Conservation (phyloP, 148 eudicot genomes). For the Silene uniflora region DNA sequence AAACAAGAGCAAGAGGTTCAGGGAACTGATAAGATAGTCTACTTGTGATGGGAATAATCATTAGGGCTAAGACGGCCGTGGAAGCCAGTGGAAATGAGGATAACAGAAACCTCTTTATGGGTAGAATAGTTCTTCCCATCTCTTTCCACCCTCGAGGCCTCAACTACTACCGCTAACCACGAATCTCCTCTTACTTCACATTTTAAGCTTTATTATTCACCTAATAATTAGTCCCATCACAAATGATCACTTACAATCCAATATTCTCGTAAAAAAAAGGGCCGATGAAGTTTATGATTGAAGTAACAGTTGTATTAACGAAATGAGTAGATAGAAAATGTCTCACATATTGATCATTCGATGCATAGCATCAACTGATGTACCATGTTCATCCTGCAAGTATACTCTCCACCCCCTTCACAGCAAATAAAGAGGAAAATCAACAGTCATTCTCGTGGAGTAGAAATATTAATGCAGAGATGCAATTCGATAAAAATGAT, state of each 20-base stretch:
- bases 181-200: too few species aligned
- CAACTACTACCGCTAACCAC: too few species aligned
- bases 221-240: too few species aligned
- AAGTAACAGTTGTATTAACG: background rate
- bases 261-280: too few species aligned
- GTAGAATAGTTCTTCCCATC: too few species aligned
- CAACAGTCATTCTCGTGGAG: background rate
- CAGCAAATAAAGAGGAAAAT: background rate
- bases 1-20: background rate
- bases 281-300: background rate
- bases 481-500: background rate
- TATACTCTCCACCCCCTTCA: conserved; percentile 48
- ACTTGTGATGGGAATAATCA: background rate
- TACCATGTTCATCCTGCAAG: conserved; percentile 46
- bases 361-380: conserved; percentile 41
- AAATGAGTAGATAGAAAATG: conserved; percentile 9
- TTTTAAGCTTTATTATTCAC: too few species aligned
- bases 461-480: conserved; percentile 1
- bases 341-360: conserved; percentile 42
- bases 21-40: background rate
- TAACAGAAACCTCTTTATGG: too few species aligned
- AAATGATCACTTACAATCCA: too few species aligned
- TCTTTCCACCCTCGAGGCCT: too few species aligned
- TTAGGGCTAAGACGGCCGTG: too few species aligned
- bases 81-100: too few species aligned